A percentile compares a stretch with the other conserved stretches of the same genome.
These are phyloP conservation scores for Lenwebbia sp. DNA, from an alignment of 345 rosid genomes.

Conservation along the genomic window DNA sequence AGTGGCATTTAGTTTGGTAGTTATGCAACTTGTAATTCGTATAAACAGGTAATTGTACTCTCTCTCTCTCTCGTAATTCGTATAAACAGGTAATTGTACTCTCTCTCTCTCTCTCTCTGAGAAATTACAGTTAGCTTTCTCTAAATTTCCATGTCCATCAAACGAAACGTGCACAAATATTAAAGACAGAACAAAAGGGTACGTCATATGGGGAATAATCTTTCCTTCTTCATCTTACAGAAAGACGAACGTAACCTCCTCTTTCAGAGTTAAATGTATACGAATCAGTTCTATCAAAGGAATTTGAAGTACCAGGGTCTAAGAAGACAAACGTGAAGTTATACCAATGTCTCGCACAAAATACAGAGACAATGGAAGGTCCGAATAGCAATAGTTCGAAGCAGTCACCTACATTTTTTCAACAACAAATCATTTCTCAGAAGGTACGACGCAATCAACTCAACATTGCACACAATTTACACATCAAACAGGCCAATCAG, in stretches of 20 bases:
- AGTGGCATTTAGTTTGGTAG: background rate
- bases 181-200: background rate
- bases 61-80: background rate
- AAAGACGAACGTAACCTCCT: background rate
- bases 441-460: background rate
- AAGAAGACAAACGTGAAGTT: background rate
- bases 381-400: background rate
- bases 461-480: background rate
- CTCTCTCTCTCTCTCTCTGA: background rate
- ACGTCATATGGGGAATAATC: background rate
- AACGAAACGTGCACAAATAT: background rate
- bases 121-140: background rate
- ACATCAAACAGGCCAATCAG: background rate
- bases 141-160: background rate
- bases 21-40: background rate
- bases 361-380: background rate
- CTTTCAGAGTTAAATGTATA: background rate
- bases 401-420: background rate
- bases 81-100: background rate
- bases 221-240: background rate
- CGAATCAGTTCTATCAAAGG: background rate
- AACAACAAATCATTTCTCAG: background rate
- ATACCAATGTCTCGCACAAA: background rate
- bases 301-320: background rate
- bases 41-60: background rate